A percentile compares a stretch with the other conserved stretches of the same genome.
Evolutionary conservation across 2,329 filamentous ascomycete genomes (phyloP).

Genomic region (Cadophora gregata): DNA sequence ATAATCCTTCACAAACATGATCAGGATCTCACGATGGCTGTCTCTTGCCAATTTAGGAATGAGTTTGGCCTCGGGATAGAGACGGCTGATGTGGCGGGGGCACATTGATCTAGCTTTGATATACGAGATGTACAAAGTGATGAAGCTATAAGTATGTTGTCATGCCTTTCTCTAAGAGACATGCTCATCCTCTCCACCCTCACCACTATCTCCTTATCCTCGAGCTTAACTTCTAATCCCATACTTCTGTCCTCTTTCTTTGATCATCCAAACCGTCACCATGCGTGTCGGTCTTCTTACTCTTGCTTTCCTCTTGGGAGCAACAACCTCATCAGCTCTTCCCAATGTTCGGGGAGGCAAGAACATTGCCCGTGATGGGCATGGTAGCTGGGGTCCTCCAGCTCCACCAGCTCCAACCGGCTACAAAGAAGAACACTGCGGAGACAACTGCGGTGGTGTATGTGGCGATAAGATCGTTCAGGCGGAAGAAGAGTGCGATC

Average conservation of each 20-base stretch:
- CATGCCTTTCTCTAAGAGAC: background rate
- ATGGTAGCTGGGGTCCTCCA: background rate
- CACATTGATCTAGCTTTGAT: background rate
- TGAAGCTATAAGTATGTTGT: slow-evolving; percentile 16
- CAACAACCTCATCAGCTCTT: slow-evolving; percentile 4
- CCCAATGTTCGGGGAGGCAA: slow-evolving; percentile 2
- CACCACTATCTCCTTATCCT: background rate
- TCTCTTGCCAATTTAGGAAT: background rate
- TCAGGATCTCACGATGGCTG: slow-evolving; percentile 1
- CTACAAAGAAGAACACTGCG: slow-evolving; percentile 11
- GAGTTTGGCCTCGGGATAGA: background rate
- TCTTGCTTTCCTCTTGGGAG: slow-evolving; percentile 16
- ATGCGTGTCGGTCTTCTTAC: slow-evolving; percentile 14
- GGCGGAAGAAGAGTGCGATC: slow-evolving; percentile 18
- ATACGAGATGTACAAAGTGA: background rate
- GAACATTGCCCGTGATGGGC: background rate
- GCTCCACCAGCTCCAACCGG: background rate
- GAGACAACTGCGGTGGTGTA: slow-evolving; percentile 20
- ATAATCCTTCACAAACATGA: slow-evolving; percentile 7
- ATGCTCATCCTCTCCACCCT: background rate
- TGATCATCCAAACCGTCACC: background rate
- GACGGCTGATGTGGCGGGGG: slow-evolving; percentile 2
- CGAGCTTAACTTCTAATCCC: background rate
- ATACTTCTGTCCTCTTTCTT: background rate
- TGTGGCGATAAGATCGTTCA: slow-evolving; percentile 22